Evolutionary conservation across 164 flowering plant genomes (phyloP).

Genomic region (Nymphaea thermarum): DNA sequence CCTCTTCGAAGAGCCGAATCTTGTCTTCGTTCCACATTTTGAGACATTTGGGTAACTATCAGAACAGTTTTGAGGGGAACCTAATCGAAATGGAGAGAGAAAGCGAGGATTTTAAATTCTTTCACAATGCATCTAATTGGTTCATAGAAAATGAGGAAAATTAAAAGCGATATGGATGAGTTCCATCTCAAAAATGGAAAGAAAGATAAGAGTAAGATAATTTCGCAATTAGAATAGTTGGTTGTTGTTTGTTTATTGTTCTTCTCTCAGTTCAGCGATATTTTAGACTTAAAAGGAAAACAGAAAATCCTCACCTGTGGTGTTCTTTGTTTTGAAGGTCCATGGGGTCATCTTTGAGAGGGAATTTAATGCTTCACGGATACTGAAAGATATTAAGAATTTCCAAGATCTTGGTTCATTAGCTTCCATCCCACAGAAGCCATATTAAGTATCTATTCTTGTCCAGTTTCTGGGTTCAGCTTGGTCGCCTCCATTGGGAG

Average conservation of each 20-base stretch:
- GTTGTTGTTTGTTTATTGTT: too few species aligned
- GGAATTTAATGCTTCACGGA: not conserved
- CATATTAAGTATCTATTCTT: slow-evolving; percentile 5
- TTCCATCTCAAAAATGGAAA: not conserved
- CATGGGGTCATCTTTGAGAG: not conserved
- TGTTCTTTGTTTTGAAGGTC: not conserved
- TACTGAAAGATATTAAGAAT: not conserved
- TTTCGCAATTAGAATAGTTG: not conserved
- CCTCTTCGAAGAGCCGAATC: too few species aligned
- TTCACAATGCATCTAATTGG: not conserved
- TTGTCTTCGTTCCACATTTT: too few species aligned
- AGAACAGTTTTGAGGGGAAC: too few species aligned
- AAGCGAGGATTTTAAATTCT: not conserved
- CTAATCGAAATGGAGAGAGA: too few species aligned
- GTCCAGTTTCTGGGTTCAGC: not conserved
- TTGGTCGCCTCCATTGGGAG: not conserved
- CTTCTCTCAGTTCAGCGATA: too few species aligned
- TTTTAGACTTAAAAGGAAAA: too few species aligned
- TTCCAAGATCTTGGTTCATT: not conserved
- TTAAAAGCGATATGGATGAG: not conserved
- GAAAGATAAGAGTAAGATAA: not conserved
- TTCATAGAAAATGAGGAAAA: not conserved
- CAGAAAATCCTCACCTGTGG: not conserved
- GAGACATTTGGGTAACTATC: too few species aligned
- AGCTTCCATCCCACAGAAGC: slow-evolving; percentile 5